phyloP scores from a whole-genome alignment of 2,329 filamentous ascomycete genomes.

The Rutstroemia sp. region DNA sequence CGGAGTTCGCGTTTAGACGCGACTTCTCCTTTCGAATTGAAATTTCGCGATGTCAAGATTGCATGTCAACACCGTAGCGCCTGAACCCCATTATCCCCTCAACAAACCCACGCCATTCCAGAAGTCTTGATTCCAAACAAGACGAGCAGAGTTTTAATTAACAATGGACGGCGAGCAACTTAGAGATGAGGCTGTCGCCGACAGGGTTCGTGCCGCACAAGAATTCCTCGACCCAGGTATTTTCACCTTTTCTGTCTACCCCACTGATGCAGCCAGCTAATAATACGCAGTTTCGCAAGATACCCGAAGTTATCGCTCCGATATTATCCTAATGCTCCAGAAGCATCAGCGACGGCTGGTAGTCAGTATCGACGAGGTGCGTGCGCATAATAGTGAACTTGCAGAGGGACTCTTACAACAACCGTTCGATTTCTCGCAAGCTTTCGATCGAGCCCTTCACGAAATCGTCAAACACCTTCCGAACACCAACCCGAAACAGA shows the following conservation, averaged over 20 bases:
- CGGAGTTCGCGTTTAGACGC: background rate
- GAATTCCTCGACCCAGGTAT: constrained; percentile 92
- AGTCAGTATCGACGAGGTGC: constrained; percentile 84
- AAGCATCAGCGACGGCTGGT: constrained; percentile 57
- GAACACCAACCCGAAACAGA: constrained; percentile 68
- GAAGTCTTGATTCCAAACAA: background rate
- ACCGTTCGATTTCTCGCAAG: constrained; percentile 81
- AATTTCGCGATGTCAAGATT: constrained; percentile 3
- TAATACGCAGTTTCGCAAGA: constrained; percentile 17
- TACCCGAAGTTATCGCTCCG: constrained; percentile 69
- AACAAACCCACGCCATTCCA: background rate
- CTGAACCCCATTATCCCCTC: background rate
- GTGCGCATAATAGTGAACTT: constrained; percentile 77
- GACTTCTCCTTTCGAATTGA: constrained; percentile 2
- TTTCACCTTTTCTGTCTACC: constrained; percentile 30
- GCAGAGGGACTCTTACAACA: constrained; percentile 70
- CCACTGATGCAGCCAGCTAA: background rate
- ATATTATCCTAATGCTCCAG: constrained; percentile 73
- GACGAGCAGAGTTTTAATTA: background rate
- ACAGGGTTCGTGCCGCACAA: constrained; percentile 78
- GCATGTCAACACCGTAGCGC: background rate
- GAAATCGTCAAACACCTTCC: constrained; percentile 77
- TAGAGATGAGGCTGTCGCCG: constrained; percentile 74
- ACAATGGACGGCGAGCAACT: constrained; percentile 64
- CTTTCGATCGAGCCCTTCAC: constrained; percentile 87